Evolutionary conservation across 179 eudicot genomes (phyloP), one percentile per base, ranked within the genome.

Genomic region (Drosera spatulata): DNA sequence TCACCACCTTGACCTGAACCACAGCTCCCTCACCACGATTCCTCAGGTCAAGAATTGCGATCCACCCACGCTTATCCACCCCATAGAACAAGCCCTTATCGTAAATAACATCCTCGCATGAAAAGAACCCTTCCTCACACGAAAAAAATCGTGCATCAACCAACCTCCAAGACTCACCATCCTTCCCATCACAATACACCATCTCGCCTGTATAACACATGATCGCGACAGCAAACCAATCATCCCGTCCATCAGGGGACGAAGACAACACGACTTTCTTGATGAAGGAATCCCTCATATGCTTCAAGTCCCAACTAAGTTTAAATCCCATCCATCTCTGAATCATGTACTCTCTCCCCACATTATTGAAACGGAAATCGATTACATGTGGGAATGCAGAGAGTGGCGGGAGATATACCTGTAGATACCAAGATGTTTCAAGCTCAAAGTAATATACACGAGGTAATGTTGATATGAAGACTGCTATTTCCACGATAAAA

Each of bases 91-190:
- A 65, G 40, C 76, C 83, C 6, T 80, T 47, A 10, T 22, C 33
- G 33, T 22, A 22, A 22, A 22, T 22, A 22, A 22, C 33, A 22
- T 22, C 33, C 33, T 22, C 33, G 33, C 33, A 22, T 1, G 56
- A 54, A 63, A 60, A 82, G 41, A 85, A 68, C 62, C 66, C 93
- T 69, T 87, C 96, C 75, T 85, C 93, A 9, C 68, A 68, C 50
- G 50, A 74, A 33, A 69, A 70, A 38, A 46, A 61, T 0, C 77
- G 73, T 6, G 55, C 69, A 1, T 75, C 75, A 12, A 88, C 73
- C 41, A 72, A 68, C 10, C 42, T 64, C 96, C 96, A 85, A 5
- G 70, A 61, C 22, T 62, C 11, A 6, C 79, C 78, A 1, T 76
- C 74, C 2, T 56, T 73, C 60, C 33, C 33, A 22, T 61, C 77